Evolutionary conservation across 768 basidiomycete genomes (phyloP).

Genomic region (Lentinula lateritia): DNA sequence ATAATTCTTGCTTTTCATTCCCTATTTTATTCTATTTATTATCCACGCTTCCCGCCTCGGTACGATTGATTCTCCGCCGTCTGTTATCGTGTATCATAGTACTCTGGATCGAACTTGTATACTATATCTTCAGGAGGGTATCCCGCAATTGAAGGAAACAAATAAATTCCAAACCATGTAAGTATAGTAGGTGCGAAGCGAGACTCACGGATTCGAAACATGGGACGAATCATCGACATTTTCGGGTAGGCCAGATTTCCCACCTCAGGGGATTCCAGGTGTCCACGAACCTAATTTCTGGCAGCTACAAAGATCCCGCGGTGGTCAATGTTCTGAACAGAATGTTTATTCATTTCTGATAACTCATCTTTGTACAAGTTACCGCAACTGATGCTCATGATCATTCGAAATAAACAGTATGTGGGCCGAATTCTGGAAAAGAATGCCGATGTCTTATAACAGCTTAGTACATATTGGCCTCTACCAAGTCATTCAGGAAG

Average conservation of each 20-base stretch:
- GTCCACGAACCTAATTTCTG: slow-evolving; percentile 1
- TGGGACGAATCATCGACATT: neutral
- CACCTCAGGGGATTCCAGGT: neutral
- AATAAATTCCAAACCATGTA: neutral
- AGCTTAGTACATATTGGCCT: too few species aligned
- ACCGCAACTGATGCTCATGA: too few species aligned
- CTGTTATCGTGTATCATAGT: neutral
- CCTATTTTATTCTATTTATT: neutral
- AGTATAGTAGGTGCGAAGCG: neutral
- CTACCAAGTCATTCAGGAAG: too few species aligned
- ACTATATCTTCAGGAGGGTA: neutral
- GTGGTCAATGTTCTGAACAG: neutral
- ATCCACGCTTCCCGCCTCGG: neutral
- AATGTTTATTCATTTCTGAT: neutral
- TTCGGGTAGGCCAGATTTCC: neutral
- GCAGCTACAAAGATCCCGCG: neutral
- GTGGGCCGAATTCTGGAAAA: too few species aligned
- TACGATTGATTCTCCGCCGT: neutral
- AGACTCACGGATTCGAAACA: neutral
- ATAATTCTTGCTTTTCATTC: neutral
- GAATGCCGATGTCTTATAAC: too few species aligned
- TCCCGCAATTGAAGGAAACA: neutral
- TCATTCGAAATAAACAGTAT: too few species aligned
- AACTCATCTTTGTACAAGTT: neutral
- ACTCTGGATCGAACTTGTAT: neutral